Conservation (phyloP, 176 grass and related monocot species). For the Aegilops umbellulata region DNA sequence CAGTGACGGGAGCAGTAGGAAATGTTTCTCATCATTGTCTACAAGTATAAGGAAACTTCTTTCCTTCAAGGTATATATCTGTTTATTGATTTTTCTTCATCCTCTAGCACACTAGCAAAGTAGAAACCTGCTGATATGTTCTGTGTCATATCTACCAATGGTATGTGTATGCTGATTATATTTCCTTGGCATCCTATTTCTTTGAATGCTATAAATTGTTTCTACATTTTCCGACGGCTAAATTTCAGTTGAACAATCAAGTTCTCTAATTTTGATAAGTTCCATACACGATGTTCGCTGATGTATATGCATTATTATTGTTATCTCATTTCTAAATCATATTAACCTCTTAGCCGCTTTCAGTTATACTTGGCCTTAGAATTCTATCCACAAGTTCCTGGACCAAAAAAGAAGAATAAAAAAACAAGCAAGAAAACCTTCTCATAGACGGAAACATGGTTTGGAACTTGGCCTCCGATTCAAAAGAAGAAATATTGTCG, state of each 20-base stretch:
- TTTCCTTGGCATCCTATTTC: background rate
- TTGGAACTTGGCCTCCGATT: background rate
- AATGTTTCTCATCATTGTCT: conserved; percentile 55
- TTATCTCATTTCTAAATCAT: background rate
- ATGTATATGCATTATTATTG: background rate
- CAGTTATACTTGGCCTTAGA: background rate
- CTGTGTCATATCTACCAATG: conserved; percentile 17
- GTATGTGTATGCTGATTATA: background rate
- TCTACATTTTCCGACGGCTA: background rate
- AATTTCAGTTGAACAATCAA: background rate
- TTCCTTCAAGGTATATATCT: conserved; percentile 75
- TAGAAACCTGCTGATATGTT: background rate
- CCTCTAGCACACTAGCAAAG: background rate
- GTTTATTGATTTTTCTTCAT: conserved; percentile 23
- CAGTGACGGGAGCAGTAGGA: conserved; percentile 35
- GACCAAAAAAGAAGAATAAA: background rate
- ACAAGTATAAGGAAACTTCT: conserved; percentile 58
- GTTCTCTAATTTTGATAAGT: background rate
- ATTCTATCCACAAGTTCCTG: background rate
- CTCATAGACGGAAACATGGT: background rate
- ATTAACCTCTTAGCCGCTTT: background rate
- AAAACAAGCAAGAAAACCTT: background rate
- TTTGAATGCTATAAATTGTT: background rate
- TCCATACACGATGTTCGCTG: background rate
- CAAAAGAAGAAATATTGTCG: background rate